These are phyloP conservation scores for Juglanconis oblonga DNA, from an alignment of 2,329 filamentous ascomycete species.

Conservation along the genomic window DNA sequence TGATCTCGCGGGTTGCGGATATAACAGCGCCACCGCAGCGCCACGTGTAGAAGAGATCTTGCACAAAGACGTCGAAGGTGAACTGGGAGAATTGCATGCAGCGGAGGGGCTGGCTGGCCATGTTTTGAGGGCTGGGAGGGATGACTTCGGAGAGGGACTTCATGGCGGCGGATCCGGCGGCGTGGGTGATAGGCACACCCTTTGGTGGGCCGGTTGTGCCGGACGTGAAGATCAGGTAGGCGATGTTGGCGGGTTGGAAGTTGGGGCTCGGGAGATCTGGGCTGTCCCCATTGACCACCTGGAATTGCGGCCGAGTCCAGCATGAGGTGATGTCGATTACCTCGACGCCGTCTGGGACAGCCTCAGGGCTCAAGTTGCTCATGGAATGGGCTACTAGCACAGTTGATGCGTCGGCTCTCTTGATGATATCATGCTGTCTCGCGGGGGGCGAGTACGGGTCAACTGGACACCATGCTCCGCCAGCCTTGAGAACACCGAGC, in stretches of 20 bases:
- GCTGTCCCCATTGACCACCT: conserved; percentile 3
- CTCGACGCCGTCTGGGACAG: conserved; percentile 19
- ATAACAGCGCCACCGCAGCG: conserved; percentile 59
- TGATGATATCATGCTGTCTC: conserved; percentile 23
- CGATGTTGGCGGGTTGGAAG: conserved; percentile 1
- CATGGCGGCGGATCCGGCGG: conserved; percentile 34
- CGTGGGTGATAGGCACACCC: conserved; percentile 31
- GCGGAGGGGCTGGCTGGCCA: not conserved
- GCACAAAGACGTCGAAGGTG: conserved; percentile 38
- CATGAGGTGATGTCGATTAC: conserved; percentile 25
- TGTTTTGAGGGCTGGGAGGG: conserved; percentile 12
- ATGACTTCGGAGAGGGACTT: conserved; percentile 32
- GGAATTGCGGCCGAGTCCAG: too few relatives aligned
- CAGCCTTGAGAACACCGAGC: conserved; percentile 39
- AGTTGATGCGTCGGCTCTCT: conserved; percentile 17
- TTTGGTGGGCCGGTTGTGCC: conserved; percentile 33
- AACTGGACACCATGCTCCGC: conserved; percentile 38
- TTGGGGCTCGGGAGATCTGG: conserved; percentile 16
- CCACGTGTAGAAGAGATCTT: conserved; percentile 65
- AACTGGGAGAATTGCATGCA: conserved; percentile 7
- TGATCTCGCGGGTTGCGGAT: conserved; percentile 51
- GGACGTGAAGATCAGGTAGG: conserved; percentile 32
- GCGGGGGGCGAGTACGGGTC: conserved; percentile 35
- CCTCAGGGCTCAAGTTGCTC: conserved; percentile 22
- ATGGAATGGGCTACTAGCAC: conserved; percentile 34